phyloP scores from a whole-genome alignment of 768 basidiomycete species.

The Russula sp. region DNA sequence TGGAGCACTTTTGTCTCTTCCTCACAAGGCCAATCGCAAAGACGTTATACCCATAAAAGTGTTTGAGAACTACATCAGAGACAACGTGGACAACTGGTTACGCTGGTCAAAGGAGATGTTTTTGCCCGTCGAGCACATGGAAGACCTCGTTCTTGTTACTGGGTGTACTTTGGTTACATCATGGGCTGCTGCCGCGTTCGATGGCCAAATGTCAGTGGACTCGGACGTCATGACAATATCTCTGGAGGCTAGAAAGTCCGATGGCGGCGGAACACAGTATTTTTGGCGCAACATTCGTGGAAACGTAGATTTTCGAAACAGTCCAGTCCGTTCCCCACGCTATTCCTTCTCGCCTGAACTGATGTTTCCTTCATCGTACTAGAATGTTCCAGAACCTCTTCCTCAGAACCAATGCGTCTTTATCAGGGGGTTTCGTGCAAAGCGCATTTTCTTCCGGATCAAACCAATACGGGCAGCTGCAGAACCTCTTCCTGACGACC shows the following conservation, averaged over 20 bases:
- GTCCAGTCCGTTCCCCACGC: neutral
- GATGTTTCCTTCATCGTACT: neutral
- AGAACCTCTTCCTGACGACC: constrained; percentile 10
- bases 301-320: neutral
- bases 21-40: neutral
- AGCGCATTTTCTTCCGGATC: constrained; percentile 2
- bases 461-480: neutral
- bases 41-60: neutral
- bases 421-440: constrained; percentile 15
- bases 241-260: neutral
- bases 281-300: neutral
- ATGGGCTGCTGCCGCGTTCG: neutral
- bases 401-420: constrained; percentile 16
- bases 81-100: neutral
- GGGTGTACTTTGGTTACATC: neutral
- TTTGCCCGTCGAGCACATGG: neutral
- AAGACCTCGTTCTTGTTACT: constrained; percentile 1
- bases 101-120: neutral
- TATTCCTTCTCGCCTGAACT: neutral
- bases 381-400: neutral
- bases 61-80: constrained; percentile 4
- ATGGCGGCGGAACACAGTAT: neutral
- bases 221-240: neutral
- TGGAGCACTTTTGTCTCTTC: neutral
- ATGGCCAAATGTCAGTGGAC: neutral